These are phyloP conservation scores for Chaetomium tenue DNA, from an alignment of 495 filamentous ascomycete genomes.

Conservation along the genomic window DNA sequence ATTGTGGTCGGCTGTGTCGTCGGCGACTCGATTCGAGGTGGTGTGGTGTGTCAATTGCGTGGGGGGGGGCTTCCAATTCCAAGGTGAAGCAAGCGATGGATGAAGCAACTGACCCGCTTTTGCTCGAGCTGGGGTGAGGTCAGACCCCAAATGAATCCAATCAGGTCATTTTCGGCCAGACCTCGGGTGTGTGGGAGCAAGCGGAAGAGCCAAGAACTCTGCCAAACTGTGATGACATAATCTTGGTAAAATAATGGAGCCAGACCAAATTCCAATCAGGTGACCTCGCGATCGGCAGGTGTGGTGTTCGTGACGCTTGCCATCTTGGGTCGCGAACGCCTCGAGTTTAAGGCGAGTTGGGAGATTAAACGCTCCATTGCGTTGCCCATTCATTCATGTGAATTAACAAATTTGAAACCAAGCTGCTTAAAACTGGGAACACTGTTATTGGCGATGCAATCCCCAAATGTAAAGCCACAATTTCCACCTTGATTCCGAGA, in stretches of 20 bases:
- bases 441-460: background rate
- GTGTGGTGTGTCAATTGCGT: slow-evolving; percentile 18
- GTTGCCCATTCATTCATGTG: background rate
- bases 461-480: background rate
- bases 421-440: background rate
- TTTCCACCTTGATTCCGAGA: slow-evolving; percentile 7
- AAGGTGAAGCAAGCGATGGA: slow-evolving; percentile 11
- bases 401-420: background rate
- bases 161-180: slow-evolving; percentile 32
- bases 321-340: background rate
- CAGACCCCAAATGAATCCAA: slow-evolving; percentile 28
- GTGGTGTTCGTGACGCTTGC: background rate
- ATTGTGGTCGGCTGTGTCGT: slow-evolving; percentile 43
- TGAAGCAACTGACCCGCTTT: slow-evolving; percentile 24
- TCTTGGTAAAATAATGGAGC: too few relatives aligned
- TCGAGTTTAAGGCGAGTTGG: background rate
- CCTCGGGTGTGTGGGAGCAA: slow-evolving; percentile 24
- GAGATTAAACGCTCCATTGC: background rate
- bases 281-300: slow-evolving; percentile 23
- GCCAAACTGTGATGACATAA: slow-evolving; percentile 21
- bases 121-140: slow-evolving; percentile 25
- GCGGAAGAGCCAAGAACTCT: slow-evolving; percentile 5
- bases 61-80: background rate
- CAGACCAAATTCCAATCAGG: slow-evolving; percentile 19
- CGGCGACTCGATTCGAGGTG: slow-evolving; percentile 11